These are phyloP conservation scores for Heteromeles arbutifolia DNA, from an alignment of 306 rosid genomes.

Conservation along the genomic window DNA sequence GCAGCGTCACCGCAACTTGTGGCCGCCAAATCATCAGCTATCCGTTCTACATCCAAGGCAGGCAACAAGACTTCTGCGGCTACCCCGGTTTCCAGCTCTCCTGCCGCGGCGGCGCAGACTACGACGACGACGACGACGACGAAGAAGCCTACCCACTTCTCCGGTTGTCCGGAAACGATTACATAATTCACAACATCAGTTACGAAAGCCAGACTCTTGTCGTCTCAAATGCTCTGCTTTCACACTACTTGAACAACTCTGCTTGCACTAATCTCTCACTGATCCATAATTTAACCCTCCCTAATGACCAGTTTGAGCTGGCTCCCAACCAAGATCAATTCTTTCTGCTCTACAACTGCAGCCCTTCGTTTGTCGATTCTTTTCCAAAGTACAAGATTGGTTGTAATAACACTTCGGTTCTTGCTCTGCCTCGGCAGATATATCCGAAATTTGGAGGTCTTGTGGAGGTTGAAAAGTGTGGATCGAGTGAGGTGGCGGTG, in stretches of 20 bases:
- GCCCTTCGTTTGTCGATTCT: not conserved
- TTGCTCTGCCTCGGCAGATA: slow-evolving; percentile 26
- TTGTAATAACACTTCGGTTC: slow-evolving; percentile 19
- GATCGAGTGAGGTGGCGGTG: not conserved
- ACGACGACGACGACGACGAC: not conserved
- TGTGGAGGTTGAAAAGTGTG: slow-evolving; percentile 6
- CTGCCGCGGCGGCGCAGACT: slow-evolving; percentile 9
- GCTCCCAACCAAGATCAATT: not conserved
- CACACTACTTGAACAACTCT: not conserved
- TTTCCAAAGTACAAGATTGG: slow-evolving; percentile 8
- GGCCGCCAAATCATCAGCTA: slow-evolving; percentile 29
- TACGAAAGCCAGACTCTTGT: slow-evolving; percentile 23
- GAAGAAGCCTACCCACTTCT: slow-evolving; percentile 23
- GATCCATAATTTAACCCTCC: slow-evolving; percentile 9
- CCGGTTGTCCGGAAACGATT: slow-evolving; percentile 4
- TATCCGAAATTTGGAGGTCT: not conserved
- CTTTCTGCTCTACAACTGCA: slow-evolving; percentile 27
- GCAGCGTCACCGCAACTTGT: slow-evolving; percentile 31
- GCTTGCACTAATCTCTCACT: not conserved
- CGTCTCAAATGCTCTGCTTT: slow-evolving; percentile 33
- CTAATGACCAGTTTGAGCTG: not conserved
- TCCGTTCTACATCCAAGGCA: slow-evolving; percentile 37
- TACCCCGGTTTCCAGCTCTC: slow-evolving; percentile 44
- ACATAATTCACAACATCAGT: slow-evolving; percentile 27
- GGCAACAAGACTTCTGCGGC: slow-evolving; percentile 35